Evolutionary conservation across 257 asterid genomes (phyloP), one percentile per base, ranked within the genome.

Genomic region (Plectranthus barbatus): DNA sequence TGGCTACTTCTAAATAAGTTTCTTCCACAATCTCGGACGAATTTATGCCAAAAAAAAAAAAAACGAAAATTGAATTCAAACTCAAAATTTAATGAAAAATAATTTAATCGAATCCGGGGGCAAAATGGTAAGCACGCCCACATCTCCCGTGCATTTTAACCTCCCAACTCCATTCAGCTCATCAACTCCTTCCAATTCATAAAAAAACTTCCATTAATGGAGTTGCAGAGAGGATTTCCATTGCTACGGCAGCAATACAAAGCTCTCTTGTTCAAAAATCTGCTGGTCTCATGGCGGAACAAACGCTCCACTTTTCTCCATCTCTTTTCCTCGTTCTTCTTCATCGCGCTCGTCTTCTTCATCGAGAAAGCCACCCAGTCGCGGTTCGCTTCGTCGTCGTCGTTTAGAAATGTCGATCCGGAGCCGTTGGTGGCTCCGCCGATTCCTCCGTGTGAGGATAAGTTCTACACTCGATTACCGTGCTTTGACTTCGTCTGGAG

Each of bases 401-500:
- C 88, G 0, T 87, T 75, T 44, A 34, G 55, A 15, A 82, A 77
- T 3, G 40, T 19, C 4, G 83, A 80, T 57, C 96, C 97, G 21
- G 13, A 18, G 34, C 72, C 85, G 4, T 66, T 90, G 54, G 71
- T 81, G 45, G 71, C 79, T 60, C 93, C 87, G 34, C 86, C 95
- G 9, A 90, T 90, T 58, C 87, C 87, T 7, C 78, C 82, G 19
- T 90, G 97, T 63, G 95, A 87, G 78, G 93, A 83, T 0, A 87
- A 83, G 68, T 62, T 18, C 74, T 84, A 70, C 65, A 66, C 77
- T 56, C 74, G 45, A 55, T 49, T 67, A 42, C 95, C 96, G 18
- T 90, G 97, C 72, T 80, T 83, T 74, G 97, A 90, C 80, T 90
- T 90, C 44, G 82, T 79, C 20, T 90, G 96, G 96, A 90, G 97